Base-by-base conservation (phyloP, 2,329 filamentous ascomycete species). In the Curvularia verruculosa region DNA sequence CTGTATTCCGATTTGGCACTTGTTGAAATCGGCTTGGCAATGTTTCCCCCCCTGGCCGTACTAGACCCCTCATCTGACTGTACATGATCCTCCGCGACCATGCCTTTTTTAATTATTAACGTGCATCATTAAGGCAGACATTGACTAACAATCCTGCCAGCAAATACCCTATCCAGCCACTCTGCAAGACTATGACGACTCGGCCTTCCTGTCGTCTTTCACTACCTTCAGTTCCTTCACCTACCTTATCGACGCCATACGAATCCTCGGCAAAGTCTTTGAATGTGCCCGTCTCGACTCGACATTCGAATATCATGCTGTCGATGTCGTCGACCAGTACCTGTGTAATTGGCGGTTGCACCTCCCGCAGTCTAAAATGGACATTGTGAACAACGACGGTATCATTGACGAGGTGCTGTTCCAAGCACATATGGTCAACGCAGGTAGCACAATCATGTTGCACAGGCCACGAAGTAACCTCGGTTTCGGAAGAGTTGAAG, bases 391-490 rank as follows among this genome's bases (percentile, higher is more conserved):
- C 60, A 85, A 89, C 65, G 88, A 91, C 29, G 83, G 86, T 19
- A 36, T 57, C 51, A 82, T 93, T 10, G 93, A 97, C 72, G 91
- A 96, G 77, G 89, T 96, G 84, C 87, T 96, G 76, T 96, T 96
- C 78, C 91, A 96, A 74, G 92, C 91, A 0, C 89, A 91, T 61
- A 94, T 96, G 86, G 90, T 96, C 67, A 82, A 71, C 29, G 61
- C 58, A 5, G 76, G 76, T 23, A 72, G 68, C 63, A 75, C 73
- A 13, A 77, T 78, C 50, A 75, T 77, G 67, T 66, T 78, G 29
- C 75, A 90, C 63, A 53, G 78, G 54, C 67, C 77, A 59, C 64
- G 78, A 52, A 67, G 77, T 63, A 72, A 77, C 59, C 57, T 78
- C 21, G 69, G 75, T 40, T 75, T 74, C 37, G 73, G 71, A 3